phyloP scores from a whole-genome alignment of 257 asterid species.

The Solanum okadae region DNA sequence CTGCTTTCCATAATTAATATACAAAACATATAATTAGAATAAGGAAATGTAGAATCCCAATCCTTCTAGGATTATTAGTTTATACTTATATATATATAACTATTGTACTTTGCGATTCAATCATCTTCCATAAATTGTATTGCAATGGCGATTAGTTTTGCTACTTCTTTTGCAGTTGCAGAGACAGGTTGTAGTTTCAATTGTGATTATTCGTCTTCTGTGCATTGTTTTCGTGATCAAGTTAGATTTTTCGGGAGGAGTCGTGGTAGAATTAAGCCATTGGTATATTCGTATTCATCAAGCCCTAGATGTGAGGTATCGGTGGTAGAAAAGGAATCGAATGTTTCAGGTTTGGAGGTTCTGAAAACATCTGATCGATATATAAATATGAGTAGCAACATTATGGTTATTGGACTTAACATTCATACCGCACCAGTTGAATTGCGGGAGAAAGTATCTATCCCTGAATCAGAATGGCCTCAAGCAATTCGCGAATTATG shows the following conservation, averaged over 20 bases:
- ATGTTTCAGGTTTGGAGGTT: slow-evolving; percentile 58
- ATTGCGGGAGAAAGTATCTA: slow-evolving; percentile 77
- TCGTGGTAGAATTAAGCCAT: slow-evolving; percentile 12
- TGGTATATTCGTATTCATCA: slow-evolving; percentile 12
- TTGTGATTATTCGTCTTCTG: background rate
- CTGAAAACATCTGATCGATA: slow-evolving; percentile 73
- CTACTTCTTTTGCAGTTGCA: background rate
- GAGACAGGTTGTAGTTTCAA: background rate
- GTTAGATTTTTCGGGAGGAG: background rate
- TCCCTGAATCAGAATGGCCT: slow-evolving; percentile 84
- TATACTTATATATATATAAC: too few species aligned
- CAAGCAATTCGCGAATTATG: slow-evolving; percentile 65
- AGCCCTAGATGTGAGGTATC: slow-evolving; percentile 39
- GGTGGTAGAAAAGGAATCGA: slow-evolving; percentile 21
- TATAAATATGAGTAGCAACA: slow-evolving; percentile 62
- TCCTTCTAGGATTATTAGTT: too few species aligned
- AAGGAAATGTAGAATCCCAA: background rate
- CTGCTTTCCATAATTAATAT: background rate
- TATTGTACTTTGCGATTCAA: background rate
- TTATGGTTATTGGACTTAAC: slow-evolving; percentile 74
- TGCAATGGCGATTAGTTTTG: background rate
- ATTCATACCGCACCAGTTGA: slow-evolving; percentile 71
- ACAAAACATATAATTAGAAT: background rate
- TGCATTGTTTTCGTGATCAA: slow-evolving; percentile 8
- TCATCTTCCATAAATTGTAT: background rate